Evolutionary conservation across 495 filamentous ascomycete species (phyloP).

Genomic region (Neurospora discreta): DNA sequence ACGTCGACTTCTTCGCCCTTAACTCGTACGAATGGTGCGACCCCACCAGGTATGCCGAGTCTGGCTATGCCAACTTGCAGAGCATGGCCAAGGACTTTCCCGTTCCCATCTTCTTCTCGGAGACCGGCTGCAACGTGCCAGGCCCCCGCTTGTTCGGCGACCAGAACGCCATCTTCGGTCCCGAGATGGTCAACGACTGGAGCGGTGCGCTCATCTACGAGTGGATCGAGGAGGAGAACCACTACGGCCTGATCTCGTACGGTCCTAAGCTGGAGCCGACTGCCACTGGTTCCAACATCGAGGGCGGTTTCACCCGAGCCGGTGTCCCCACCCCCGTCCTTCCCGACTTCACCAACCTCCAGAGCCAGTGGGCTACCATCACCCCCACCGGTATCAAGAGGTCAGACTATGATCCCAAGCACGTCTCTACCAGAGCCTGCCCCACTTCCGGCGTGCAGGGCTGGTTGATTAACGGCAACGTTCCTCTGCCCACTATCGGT

Average conservation of each 20-base stretch:
- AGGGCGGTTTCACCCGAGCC: conserved; percentile 54
- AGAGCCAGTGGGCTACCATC: conserved; percentile 63
- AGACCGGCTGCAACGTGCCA: conserved; percentile 65
- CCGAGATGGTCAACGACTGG: conserved; percentile 62
- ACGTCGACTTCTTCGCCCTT: conserved; percentile 72
- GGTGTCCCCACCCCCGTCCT: conserved; percentile 64
- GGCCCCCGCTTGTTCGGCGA: conserved; percentile 64
- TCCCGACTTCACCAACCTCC: conserved; percentile 71
- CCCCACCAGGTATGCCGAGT: conserved; percentile 46
- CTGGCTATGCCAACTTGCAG: conserved; percentile 61
- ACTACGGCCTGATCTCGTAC: conserved; percentile 79
- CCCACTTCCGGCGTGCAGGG: conserved; percentile 55
- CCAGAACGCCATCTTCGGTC: conserved; percentile 64
- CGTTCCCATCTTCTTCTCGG: conserved; percentile 78
- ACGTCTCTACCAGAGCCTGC: conserved; percentile 54
- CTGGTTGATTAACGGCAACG: conserved; percentile 62
- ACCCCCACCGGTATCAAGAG: conserved; percentile 54
- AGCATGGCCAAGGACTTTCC: conserved; percentile 38
- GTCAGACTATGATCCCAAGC: conserved; percentile 48
- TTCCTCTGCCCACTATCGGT: conserved; percentile 57
- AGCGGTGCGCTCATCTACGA: conserved; percentile 81
- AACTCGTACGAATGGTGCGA: conserved; percentile 90
- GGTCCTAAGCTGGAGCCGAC: conserved; percentile 42
- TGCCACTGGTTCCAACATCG: conserved; percentile 38
- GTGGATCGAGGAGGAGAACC: conserved; percentile 78